Evolutionary conservation across 495 filamentous ascomycete species (phyloP), one percentile per base, ranked within the genome.

Genomic region (Hypoxylon lienhwacheense): DNA sequence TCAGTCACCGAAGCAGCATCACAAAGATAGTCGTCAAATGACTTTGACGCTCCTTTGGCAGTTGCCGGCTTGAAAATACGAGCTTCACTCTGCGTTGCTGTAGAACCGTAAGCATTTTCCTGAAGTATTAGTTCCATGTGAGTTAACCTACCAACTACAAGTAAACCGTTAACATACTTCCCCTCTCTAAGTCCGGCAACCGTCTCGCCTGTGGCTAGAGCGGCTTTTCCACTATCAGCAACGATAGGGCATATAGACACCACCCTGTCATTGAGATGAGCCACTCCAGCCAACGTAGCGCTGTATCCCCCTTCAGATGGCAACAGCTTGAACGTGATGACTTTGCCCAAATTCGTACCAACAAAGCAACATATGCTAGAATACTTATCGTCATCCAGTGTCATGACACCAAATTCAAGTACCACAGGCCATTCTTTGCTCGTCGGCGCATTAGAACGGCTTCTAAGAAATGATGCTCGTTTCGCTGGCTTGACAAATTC

Each of bases 351-450:
- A 60, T 86, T 91, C 0, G 92, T 97, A 7, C 95, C 93, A 3
- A 93, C 86, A 62, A 97, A 96, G 58, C 91, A 86, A 36, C 86
- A 83, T 46, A 98, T 95, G 59, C 89, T 95, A 5, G 92, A 96
- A 63, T 95, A 98, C 54, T 88, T 86, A 70, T 97, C 92, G 0
- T 86, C 89, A 34, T 97, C 93, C 14, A 96, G 73, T 8, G 86
- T 93, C 83, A 98, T 85, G 21, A 97, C 89, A 50, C 88, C 90
- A 74, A 97, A 98, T 68, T 96, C 88, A 7, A 97, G 78, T 29
- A 70, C 74, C 5, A 85, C 89, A 21, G 83, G 82, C 83, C 83
- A 95, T 65, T 95, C 92, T 42, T 80, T 70, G 12, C 35, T 45
- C 3, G 69, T 68, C 21, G 79, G 67, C 12, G 70, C 71, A 42